Evolutionary conservation across 164 flowering plant species (phyloP).

Genomic region (Vitis rupestris): DNA sequence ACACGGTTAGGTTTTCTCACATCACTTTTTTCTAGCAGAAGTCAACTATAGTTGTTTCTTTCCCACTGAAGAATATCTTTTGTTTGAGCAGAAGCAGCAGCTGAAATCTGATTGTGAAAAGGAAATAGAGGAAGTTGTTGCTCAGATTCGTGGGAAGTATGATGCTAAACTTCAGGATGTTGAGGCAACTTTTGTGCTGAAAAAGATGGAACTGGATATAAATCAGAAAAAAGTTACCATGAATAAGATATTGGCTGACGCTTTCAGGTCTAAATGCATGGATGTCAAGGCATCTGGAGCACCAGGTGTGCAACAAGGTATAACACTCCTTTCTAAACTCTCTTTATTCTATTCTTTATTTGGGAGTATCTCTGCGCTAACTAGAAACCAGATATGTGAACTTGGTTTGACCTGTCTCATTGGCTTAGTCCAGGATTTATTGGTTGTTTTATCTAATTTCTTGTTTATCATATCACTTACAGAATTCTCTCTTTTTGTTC

Average conservation of each 20-base stretch:
- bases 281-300: slow-evolving; percentile 26
- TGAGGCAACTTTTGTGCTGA: slow-evolving; percentile 39
- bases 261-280: slow-evolving; percentile 46
- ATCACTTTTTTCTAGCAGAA: neutral
- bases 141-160: slow-evolving; percentile 53
- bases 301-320: slow-evolving; percentile 41
- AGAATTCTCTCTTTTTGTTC: no score
- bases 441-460: no score
- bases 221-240: slow-evolving; percentile 37
- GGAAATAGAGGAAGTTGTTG: slow-evolving; percentile 57
- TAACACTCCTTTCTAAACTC: neutral
- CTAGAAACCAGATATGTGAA: no score
- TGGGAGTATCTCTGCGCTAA: neutral
- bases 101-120: slow-evolving; percentile 59
- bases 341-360: neutral
- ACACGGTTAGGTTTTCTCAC: slow-evolving; percentile 42
- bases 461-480: no score
- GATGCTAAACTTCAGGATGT: slow-evolving; percentile 38
- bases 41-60: neutral
- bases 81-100: slow-evolving; percentile 44
- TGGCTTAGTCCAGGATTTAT: no score
- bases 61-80: slow-evolving; percentile 4
- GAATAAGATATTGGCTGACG: slow-evolving; percentile 61
- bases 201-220: slow-evolving; percentile 39
- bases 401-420: no score